These are phyloP conservation scores for Pyricularia sp. DNA, from an alignment of 2,329 filamentous ascomycete species.

Conservation along the genomic window DNA sequence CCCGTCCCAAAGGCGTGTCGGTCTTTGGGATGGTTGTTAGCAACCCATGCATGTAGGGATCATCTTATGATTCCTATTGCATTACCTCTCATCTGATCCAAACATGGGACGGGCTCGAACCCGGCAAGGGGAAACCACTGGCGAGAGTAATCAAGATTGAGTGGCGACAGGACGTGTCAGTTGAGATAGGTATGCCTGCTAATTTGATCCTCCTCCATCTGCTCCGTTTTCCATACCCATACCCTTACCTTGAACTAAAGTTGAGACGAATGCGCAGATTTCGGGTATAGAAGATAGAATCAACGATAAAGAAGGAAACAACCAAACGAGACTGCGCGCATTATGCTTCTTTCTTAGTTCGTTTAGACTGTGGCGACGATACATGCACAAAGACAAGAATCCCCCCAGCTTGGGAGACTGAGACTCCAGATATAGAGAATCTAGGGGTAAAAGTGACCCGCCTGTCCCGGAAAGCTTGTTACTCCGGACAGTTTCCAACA, in stretches of 20 bases:
- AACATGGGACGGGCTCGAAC: not conserved
- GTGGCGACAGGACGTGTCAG: not conserved
- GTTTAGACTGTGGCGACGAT: no score
- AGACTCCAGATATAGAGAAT: not conserved
- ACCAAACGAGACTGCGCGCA: not conserved
- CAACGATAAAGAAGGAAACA: not conserved
- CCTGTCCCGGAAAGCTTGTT: not conserved
- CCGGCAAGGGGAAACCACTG: not conserved
- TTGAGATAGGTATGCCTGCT: no score
- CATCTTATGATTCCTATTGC: not conserved
- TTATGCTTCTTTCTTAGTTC: not conserved
- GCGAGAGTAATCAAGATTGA: not conserved
- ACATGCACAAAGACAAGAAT: no score
- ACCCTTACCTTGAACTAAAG: not conserved
- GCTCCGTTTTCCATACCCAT: not conserved
- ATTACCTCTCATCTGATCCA: not conserved
- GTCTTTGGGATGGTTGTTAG: not conserved
- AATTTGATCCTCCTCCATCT: no score
- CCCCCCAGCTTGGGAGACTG: not conserved
- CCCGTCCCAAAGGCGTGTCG: not conserved
- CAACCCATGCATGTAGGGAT: not conserved
- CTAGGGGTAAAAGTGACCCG: not conserved
- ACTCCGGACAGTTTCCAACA: not conserved
- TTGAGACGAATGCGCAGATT: not conserved
- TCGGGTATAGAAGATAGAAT: not conserved